These are phyloP conservation scores for Lippia alba DNA, from an alignment of 305 asterid genomes.

Conservation along the genomic window DNA sequence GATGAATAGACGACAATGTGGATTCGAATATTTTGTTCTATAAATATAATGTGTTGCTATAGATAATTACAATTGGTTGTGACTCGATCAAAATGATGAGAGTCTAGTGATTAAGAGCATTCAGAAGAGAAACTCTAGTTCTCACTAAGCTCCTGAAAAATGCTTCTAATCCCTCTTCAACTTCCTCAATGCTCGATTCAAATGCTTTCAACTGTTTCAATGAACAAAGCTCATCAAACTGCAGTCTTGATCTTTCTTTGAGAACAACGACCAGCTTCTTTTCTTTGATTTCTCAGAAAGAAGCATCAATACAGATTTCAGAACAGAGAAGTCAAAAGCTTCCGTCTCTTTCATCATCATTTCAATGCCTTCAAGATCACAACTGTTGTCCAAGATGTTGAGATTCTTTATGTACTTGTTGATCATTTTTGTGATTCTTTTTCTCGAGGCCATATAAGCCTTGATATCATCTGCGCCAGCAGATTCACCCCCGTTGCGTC, in stretches of 20 bases:
- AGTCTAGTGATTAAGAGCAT: slow-evolving; percentile 28
- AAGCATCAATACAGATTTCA: no score
- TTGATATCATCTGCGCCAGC: slow-evolving; percentile 4
- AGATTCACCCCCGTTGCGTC: slow-evolving; percentile 21
- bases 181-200: slow-evolving; percentile 30
- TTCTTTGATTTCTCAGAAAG: slow-evolving; percentile 23
- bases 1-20: no score
- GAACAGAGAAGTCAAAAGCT: no score
- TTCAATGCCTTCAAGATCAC: no score
- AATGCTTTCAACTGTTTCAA: slow-evolving; percentile 13
- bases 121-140: slow-evolving; percentile 44
- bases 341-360: no score
- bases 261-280: slow-evolving; percentile 42
- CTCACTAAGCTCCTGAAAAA: slow-evolving; percentile 34
- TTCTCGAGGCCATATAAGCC: neutral
- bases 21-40: no score
- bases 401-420: slow-evolving; percentile 26
- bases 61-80: no score
- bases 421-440: slow-evolving; percentile 35
- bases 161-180: slow-evolving; percentile 33
- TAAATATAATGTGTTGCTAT: no score
- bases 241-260: slow-evolving; percentile 30
- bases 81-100: neutral
- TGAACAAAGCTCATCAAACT: neutral
- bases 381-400: neutral